Percentiles rank a stretch among this genome's conserved stretches.
These are phyloP conservation scores for Cenchrus fungigraminus DNA, from an alignment of 176 grass and related monocot species.

Conservation along the genomic window DNA sequence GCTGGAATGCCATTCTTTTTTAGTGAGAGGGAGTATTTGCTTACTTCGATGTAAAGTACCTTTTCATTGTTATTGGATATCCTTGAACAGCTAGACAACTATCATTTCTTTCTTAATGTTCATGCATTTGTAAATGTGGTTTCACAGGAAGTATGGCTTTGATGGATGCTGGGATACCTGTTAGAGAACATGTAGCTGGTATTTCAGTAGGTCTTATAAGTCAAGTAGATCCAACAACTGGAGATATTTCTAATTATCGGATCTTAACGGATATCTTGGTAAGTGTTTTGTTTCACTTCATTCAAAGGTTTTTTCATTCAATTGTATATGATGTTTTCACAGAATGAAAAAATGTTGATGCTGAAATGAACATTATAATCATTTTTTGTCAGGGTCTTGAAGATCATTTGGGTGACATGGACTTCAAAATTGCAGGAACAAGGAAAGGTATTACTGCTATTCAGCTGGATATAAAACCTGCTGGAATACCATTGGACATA, in stretches of 20 bases:
- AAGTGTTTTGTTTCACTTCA: conserved; percentile 33
- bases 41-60: background rate
- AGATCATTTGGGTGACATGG: conserved; percentile 97
- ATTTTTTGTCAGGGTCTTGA: conserved; percentile 82
- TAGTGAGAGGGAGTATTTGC: too few species aligned
- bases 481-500: conserved; percentile 96
- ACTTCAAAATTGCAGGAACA: conserved; percentile 99
- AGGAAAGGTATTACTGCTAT: conserved; percentile 94
- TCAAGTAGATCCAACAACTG: conserved; percentile 69
- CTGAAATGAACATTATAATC: conserved; percentile 20
- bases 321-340: conserved; percentile 11
- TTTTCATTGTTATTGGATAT: background rate
- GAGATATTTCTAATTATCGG: conserved; percentile 73
- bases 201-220: conserved; percentile 96
- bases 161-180: conserved; percentile 99
- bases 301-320: conserved; percentile 1
- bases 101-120: conserved; percentile 15
- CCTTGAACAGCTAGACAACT: conserved; percentile 5
- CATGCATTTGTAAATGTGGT: conserved; percentile 22
- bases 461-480: conserved; percentile 99
- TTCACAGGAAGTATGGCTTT: conserved; percentile 88
- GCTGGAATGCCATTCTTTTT: too few species aligned
- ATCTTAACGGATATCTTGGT: conserved; percentile 99
- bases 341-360: background rate
- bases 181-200: conserved; percentile 98